Evolutionary conservation across 2,329 filamentous ascomycete species (phyloP).

Genomic region (Stachybotrys chartarum): DNA sequence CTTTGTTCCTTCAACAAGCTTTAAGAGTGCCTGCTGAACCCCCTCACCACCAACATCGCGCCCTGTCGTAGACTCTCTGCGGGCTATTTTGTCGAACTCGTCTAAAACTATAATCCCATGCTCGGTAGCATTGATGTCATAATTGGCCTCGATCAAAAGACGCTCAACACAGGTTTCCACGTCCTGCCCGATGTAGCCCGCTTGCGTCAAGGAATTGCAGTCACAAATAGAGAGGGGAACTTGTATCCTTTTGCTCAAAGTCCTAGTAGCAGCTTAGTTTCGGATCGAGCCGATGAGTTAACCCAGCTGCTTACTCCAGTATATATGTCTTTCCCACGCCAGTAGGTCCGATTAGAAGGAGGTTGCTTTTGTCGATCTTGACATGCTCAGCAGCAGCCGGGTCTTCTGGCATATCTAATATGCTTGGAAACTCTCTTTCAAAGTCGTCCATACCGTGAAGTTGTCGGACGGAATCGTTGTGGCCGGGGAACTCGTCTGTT

Average conservation of each 20-base stretch:
- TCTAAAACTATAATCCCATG: constrained; percentile 92
- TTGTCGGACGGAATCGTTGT: constrained; percentile 38
- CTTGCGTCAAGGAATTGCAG: constrained; percentile 92
- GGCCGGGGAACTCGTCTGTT: constrained; percentile 49
- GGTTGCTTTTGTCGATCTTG: constrained; percentile 91
- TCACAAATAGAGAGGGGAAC: constrained; percentile 94
- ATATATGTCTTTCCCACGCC: constrained; percentile 97
- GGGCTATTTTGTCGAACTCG: constrained; percentile 95
- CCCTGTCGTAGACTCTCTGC: constrained; percentile 77
- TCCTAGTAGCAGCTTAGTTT: constrained; percentile 46
- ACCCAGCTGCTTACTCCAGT: constrained; percentile 46
- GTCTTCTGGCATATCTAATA: constrained; percentile 44
- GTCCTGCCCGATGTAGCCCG: constrained; percentile 95
- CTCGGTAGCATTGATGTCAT: constrained; percentile 77
- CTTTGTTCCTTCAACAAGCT: constrained; percentile 93
- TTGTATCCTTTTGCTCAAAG: constrained; percentile 83
- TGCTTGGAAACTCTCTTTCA: constrained; percentile 26
- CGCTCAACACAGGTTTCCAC: constrained; percentile 94
- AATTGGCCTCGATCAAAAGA: constrained; percentile 82
- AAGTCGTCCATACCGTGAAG: constrained; percentile 27
- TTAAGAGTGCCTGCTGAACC: constrained; percentile 90
- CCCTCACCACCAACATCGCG: constrained; percentile 95
- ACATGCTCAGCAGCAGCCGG: constrained; percentile 38
- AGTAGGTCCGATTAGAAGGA: constrained; percentile 83
- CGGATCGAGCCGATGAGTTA: neutral